A percentile compares a stretch with the other conserved stretches of the same genome.
These are phyloP conservation scores for Wallacemonas sp. DNA, from an alignment of 208 protist genomes.

Conservation along the genomic window DNA sequence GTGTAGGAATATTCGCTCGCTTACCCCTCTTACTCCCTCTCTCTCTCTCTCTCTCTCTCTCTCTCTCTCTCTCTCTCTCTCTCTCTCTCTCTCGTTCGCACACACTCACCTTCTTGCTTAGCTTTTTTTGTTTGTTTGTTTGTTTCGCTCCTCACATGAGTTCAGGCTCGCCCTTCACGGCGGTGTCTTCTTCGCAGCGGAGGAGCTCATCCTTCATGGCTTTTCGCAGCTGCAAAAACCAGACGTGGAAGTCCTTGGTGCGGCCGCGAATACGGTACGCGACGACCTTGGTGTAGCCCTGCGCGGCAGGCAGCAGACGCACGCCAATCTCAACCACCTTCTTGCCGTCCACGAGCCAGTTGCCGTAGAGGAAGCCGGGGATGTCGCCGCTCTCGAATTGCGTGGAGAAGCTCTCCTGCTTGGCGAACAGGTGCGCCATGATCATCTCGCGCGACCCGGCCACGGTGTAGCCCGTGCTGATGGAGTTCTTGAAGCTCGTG, in stretches of 20 bases:
- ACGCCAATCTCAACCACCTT: constrained; percentile 77
- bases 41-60: too few species aligned
- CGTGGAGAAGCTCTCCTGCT: constrained; percentile 58
- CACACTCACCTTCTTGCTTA: too few species aligned
- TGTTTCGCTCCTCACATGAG: constrained; percentile 49
- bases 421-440: constrained; percentile 57
- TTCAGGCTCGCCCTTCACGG: constrained; percentile 81
- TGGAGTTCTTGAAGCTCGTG: constrained; percentile 45
- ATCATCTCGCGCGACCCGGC: constrained; percentile 73
- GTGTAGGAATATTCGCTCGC: too few species aligned
- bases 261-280: constrained; percentile 84
- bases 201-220: constrained; percentile 80
- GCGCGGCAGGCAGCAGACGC: constrained; percentile 54
- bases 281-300: constrained; percentile 83
- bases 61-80: too few species aligned
- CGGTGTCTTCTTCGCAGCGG: constrained; percentile 82
- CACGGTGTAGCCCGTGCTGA: constrained; percentile 87
- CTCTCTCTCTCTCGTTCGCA: too few species aligned
- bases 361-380: constrained; percentile 78
- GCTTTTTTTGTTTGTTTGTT: background rate
- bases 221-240: constrained; percentile 79
- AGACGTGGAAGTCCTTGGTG: constrained; percentile 80
- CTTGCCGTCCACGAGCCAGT: constrained; percentile 42
- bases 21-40: too few species aligned
- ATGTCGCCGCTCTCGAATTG: constrained; percentile 62